Conservation (phyloP, 2,329 filamentous ascomycete species). For the Fusarium sp. region DNA sequence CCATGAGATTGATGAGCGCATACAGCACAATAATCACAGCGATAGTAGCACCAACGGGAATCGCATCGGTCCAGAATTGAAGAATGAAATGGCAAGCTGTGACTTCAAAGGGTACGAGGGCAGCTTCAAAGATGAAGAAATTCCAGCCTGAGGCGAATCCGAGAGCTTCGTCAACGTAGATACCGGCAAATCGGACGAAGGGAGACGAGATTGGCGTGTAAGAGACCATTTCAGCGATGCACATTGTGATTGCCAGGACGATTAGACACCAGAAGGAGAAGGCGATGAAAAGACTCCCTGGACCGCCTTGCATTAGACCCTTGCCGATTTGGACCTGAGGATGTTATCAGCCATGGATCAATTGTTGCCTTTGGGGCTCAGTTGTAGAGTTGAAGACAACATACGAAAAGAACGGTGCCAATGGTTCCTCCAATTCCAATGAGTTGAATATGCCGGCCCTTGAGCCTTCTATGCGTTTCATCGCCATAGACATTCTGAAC, state of each 20-base stretch:
- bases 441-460: constrained; percentile 66
- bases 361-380: too few relatives aligned
- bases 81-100: constrained; percentile 72
- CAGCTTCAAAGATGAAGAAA: constrained; percentile 76
- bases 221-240: constrained; percentile 79
- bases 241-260: constrained; percentile 67
- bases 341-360: not conserved
- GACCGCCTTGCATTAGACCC: constrained; percentile 67
- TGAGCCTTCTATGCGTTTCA: constrained; percentile 61
- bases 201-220: constrained; percentile 80
- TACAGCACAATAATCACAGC: constrained; percentile 60
- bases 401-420: constrained; percentile 67
- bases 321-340: constrained; percentile 63
- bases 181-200: constrained; percentile 80
- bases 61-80: constrained; percentile 68
- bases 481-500: constrained; percentile 15
- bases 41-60: constrained; percentile 70
- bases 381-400: not conserved
- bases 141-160: constrained; percentile 79
- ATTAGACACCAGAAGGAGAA: constrained; percentile 71
- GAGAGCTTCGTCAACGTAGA: constrained; percentile 79
- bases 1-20: constrained; percentile 73
- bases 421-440: constrained; percentile 73
- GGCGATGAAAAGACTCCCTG: constrained; percentile 65
- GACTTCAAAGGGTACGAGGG: constrained; percentile 73